Conservation (phyloP, 2,329 filamentous ascomycete species). For the Nigrospora sphaerica region DNA sequence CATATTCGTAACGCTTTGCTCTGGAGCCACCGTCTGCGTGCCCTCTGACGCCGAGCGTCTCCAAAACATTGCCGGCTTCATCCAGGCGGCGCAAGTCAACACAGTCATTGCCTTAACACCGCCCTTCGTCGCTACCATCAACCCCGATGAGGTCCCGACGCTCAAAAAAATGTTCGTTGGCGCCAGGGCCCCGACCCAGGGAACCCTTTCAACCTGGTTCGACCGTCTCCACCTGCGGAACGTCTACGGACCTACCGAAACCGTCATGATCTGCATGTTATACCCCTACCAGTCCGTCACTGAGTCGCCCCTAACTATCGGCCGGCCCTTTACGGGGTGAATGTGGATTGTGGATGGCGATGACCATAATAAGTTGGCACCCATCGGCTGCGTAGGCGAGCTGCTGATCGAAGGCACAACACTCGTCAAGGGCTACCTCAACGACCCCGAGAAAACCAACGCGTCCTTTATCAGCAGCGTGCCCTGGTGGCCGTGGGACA, state of each 20-base stretch:
- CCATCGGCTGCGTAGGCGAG: conserved; percentile 10
- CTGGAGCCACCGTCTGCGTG: conserved; percentile 5
- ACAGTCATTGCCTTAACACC: neutral
- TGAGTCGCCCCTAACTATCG: too few species aligned
- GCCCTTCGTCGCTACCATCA: neutral
- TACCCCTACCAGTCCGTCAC: too few species aligned
- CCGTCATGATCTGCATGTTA: too few species aligned
- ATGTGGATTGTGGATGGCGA: conserved; percentile 8
- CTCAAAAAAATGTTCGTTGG: neutral
- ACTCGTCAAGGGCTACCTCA: conserved; percentile 31
- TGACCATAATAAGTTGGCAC: conserved; percentile 8
- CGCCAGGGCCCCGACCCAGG: neutral
- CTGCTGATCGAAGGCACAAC: conserved; percentile 18
- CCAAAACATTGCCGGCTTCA: neutral
- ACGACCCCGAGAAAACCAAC: conserved; percentile 28
- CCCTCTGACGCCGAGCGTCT: neutral
- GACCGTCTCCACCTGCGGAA: conserved; percentile 2
- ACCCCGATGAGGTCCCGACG: neutral
- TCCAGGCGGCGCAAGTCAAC: neutral
- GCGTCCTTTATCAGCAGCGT: conserved; percentile 19
- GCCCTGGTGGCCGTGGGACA: neutral
- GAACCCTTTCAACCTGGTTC: conserved; percentile 1
- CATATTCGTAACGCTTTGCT: neutral
- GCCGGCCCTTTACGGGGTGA: too few species aligned
- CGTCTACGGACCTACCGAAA: conserved; percentile 4